These are phyloP conservation scores for Silybum marianum DNA, from an alignment of 129 eudicot genomes.

Conservation along the genomic window DNA sequence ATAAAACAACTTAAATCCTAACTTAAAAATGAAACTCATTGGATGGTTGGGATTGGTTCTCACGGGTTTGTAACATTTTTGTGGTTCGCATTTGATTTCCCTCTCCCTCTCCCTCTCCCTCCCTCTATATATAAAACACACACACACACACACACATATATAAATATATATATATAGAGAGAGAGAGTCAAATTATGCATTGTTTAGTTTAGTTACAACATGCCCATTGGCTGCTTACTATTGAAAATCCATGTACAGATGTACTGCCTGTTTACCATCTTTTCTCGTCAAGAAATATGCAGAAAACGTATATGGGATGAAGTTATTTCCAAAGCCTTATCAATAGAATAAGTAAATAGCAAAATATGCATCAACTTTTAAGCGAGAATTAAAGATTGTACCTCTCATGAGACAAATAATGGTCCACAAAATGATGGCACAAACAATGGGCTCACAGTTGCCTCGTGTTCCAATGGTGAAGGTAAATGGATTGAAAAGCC, in stretches of 20 bases:
- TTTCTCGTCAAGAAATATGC: not conserved
- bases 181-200: not conserved
- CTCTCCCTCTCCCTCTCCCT: too few species aligned
- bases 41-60: too few species aligned
- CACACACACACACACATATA: too few species aligned
- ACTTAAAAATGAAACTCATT: too few species aligned
- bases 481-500: slow-evolving; percentile 99
- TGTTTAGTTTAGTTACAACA: not conserved
- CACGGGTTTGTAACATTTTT: too few species aligned
- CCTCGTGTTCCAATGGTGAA: slow-evolving; percentile 99
- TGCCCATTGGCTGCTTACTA: not conserved
- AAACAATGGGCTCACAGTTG: slow-evolving; percentile 94
- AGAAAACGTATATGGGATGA: not conserved
- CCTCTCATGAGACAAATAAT: slow-evolving; percentile 85
- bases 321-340: slow-evolving; percentile 10
- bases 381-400: slow-evolving; percentile 30
- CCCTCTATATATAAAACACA: too few species aligned
- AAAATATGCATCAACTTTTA: not conserved
- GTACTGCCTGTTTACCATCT: not conserved
- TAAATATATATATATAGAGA: too few species aligned
- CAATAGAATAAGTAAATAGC: not conserved
- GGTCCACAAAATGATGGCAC: slow-evolving; percentile 94
- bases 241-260: not conserved
- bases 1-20: too few species aligned
- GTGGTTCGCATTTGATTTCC: too few species aligned